Percentiles rank a stretch among this genome's conserved stretches.
phyloP scores from a whole-genome alignment of 2,329 filamentous ascomycete species.

The Xylaria sp. region DNA sequence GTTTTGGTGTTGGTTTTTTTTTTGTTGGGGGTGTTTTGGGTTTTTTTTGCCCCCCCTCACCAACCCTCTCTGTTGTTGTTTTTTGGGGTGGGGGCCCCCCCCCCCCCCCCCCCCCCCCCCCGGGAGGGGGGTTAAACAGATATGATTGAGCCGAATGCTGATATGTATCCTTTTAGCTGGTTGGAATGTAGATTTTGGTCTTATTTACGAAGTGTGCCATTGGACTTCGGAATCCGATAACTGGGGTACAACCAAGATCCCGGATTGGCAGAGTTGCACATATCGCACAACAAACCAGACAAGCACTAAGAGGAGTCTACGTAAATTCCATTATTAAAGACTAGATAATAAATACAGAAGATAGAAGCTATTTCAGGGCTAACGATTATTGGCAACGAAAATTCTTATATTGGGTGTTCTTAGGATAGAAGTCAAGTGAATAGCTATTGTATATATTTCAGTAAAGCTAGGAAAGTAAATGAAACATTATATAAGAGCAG shows the following conservation, averaged over 20 bases:
- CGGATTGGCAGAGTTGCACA: constrained; percentile 26
- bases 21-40: no score
- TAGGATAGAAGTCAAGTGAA: neutral
- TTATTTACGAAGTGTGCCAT: constrained; percentile 32
- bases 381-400: neutral
- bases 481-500: neutral
- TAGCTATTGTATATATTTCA: neutral
- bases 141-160: neutral
- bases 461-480: neutral
- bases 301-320: constrained; percentile 1
- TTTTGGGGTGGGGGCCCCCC: no score
- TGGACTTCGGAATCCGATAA: constrained; percentile 26
- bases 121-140: no score
- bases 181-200: constrained; percentile 34
- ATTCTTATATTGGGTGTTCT: no score
- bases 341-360: neutral
- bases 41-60: no score
- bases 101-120: no score
- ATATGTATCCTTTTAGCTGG: constrained; percentile 22
- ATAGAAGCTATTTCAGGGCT: neutral
- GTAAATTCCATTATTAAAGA: constrained; percentile 13
- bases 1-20: no score
- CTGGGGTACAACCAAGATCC: constrained; percentile 30
- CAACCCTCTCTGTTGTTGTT: no score
- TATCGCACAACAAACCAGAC: constrained; percentile 28